phyloP scores from a whole-genome alignment of 2,329 filamentous ascomycete genomes.

The Penicillium sp. region DNA sequence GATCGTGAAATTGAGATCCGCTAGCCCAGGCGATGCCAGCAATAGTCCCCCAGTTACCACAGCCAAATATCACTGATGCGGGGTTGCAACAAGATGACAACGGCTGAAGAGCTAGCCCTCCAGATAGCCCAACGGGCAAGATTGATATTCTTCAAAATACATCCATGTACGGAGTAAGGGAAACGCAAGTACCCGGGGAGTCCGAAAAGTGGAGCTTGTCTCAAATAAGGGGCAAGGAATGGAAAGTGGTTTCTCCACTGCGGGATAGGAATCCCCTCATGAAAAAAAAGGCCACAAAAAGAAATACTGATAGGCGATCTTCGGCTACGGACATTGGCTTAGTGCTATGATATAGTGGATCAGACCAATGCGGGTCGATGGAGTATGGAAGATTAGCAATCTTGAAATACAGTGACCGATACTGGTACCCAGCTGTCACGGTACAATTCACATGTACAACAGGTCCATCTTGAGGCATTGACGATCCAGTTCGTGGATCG shows the following conservation, averaged over 20 bases:
- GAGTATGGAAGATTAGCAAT: not conserved
- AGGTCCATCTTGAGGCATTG: not conserved
- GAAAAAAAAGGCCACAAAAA: not conserved
- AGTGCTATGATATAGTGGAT: constrained; percentile 4
- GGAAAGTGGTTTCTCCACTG: not conserved
- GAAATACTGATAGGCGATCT: not conserved
- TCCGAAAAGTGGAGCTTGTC: not conserved
- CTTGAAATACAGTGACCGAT: constrained; percentile 14
- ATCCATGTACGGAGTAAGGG: not conserved
- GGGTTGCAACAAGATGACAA: not conserved
- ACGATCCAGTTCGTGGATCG: constrained; percentile 12
- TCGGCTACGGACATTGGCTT: constrained; percentile 1
- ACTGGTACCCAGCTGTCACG: not conserved
- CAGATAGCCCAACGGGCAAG: not conserved
- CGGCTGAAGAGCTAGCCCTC: not conserved
- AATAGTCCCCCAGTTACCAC: not conserved
- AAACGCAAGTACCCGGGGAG: not conserved
- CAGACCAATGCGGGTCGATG: constrained; percentile 5
- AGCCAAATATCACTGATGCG: not conserved
- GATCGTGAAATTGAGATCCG: not conserved
- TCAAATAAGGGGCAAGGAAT: not conserved
- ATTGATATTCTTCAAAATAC: not conserved
- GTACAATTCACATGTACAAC: not conserved
- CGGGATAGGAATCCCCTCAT: not conserved
- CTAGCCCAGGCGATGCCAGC: not conserved